Base-by-base conservation (phyloP, 2,329 filamentous ascomycete genomes). In the Bertia moriformis region DNA sequence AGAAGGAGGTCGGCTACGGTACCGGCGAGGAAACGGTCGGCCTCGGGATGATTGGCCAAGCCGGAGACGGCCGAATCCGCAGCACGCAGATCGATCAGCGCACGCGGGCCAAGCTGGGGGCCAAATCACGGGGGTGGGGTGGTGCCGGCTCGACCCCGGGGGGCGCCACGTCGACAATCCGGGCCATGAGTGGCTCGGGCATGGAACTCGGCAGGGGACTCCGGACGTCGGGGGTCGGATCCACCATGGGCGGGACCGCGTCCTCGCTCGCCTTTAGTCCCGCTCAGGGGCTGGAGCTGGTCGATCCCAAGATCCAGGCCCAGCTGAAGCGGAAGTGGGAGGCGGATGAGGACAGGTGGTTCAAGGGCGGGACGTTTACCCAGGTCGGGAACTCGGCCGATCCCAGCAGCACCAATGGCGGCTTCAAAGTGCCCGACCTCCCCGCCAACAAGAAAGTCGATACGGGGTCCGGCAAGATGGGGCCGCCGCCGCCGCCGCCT, bases 111-210 rank as follows among this genome's bases (percentile, higher is more conserved):
- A 95, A 93, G 57, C 74, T 98, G 32, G 86, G 83, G 53, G 88
- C 88, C 56, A 95, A 94, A 64, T 91, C 89, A 61, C 88, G 93
- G 51, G 91, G 91, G 18, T 98, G 91, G 91, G 89, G 88, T 40
- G 77, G 70, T 35, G 69, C 61, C 15, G 74, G 58, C 4, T 79
- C 79, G 24, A 67, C 73, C 3, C 61, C 75, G 38, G 66, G 69
- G 43, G 78, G 79, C 42, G 71, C 78, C 3, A 82, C 83, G n/a
- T 87, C 87, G 1, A 89, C 85, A 19, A 71, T 95, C 42, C 77
- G 84, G 41, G 78, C 79, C 3, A 86, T 93, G 46, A 83, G 81
- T 15, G 75, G 77, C 46, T 63, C 69, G 12, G 71, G 72, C 14
- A 84, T 67, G 60, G 85, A 67, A 50, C 69, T 95, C 15, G 80